Conservation (phyloP, 192 early-diverging fungal genomes). For the Gigaspora rosea region DNA sequence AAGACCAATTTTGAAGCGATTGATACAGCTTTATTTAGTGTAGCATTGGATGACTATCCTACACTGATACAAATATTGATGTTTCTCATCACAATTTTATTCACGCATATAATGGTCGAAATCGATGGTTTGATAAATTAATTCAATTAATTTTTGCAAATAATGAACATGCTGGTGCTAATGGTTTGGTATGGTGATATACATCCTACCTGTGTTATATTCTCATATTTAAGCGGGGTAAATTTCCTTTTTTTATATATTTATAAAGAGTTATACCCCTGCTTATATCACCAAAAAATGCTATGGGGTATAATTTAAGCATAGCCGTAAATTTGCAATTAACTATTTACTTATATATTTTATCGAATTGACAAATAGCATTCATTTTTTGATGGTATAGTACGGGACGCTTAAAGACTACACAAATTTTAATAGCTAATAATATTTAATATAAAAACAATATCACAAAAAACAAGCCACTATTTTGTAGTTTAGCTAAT, state of each 20-base stretch:
- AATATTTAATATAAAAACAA: too few species aligned
- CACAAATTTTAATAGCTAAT: too few species aligned
- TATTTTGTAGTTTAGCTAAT: too few species aligned
- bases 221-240: too few species aligned
- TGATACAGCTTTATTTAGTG: slow-evolving; percentile 79
- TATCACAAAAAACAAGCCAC: too few species aligned
- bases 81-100: slow-evolving; percentile 70
- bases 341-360: background rate
- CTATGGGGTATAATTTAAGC: too few species aligned
- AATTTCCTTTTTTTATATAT: too few species aligned
- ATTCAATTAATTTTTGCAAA: slow-evolving; percentile 83
- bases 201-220: background rate
- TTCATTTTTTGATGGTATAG: slow-evolving; percentile 89
- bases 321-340: background rate
- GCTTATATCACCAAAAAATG: too few species aligned
- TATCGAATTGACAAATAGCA: slow-evolving; percentile 51
- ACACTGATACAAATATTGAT: slow-evolving; percentile 57
- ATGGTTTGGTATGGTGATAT: slow-evolving; percentile 94
- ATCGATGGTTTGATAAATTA: slow-evolving; percentile 98
- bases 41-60: slow-evolving; percentile 85
- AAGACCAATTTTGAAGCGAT: slow-evolving; percentile 59
- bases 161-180: slow-evolving; percentile 86
- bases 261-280: too few species aligned
- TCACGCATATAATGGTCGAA: slow-evolving; percentile 75
- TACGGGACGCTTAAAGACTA: too few species aligned